A percentile compares a stretch with the other conserved stretches of the same genome.
Conservation (phyloP, 1,284 basidiomycete species). For the Earliella scabrosa region DNA sequence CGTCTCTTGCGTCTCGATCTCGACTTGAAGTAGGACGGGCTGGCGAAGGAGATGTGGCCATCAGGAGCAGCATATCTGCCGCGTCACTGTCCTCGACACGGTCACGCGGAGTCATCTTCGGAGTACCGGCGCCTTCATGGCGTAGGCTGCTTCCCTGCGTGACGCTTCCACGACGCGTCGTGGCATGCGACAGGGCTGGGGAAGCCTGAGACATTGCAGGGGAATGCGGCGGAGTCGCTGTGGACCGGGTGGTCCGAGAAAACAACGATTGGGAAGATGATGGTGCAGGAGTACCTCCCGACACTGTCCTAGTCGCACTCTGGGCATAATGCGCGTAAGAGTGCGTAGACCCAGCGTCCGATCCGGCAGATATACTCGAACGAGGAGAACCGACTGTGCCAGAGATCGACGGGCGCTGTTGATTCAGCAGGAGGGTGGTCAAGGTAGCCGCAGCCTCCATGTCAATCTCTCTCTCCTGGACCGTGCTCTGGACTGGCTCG, state of each 20-base stretch:
- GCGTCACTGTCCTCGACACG: constrained; percentile 65
- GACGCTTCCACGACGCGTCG: constrained; percentile 23
- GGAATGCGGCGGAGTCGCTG: constrained; percentile 35
- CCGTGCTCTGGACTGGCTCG: constrained; percentile 17
- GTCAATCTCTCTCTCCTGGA: constrained; percentile 61
- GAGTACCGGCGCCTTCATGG: constrained; percentile 27
- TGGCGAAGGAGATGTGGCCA: constrained; percentile 81
- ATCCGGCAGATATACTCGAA: constrained; percentile 66
- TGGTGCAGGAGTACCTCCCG: constrained; percentile 35
- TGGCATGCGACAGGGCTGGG: constrained; percentile 19
- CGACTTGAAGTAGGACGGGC: constrained; percentile 55
- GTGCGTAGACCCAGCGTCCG: constrained; percentile 52
- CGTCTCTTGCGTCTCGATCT: constrained; percentile 54
- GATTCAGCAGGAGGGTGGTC: constrained; percentile 63
- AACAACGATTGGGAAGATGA: constrained; percentile 37
- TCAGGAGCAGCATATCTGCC: constrained; percentile 77
- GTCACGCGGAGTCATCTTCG: constrained; percentile 34
- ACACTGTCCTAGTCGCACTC: constrained; percentile 56
- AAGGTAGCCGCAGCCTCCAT: constrained; percentile 82
- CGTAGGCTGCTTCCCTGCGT: constrained; percentile 27
- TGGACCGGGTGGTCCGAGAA: constrained; percentile 28
- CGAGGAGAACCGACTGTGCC: constrained; percentile 65
- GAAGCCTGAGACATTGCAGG: constrained; percentile 22
- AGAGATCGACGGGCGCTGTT: constrained; percentile 62
- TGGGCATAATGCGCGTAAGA: constrained; percentile 66